Percentiles rank a stretch among this genome's conserved stretches.
These are phyloP conservation scores for Agroathelia rolfsii DNA, from an alignment of 1,284 basidiomycete genomes.

Conservation along the genomic window DNA sequence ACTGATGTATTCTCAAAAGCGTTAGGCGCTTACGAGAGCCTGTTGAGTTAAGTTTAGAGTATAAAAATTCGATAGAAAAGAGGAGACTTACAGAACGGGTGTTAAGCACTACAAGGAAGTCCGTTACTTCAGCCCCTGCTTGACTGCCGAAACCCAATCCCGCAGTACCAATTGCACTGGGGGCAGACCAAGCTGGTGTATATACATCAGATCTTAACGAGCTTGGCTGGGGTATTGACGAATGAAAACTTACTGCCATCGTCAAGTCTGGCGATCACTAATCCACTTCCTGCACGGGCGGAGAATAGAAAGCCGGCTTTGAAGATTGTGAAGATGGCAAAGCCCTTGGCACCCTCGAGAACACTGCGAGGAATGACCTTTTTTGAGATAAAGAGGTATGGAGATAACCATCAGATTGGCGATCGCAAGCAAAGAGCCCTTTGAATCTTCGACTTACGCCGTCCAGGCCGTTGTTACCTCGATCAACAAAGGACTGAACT, in stretches of 20 bases:
- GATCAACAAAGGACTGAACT: conserved; percentile 70
- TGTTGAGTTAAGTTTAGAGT: conserved; percentile 16
- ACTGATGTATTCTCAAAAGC: conserved; percentile 20
- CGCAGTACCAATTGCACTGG: conserved; percentile 92
- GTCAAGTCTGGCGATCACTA: conserved; percentile 82
- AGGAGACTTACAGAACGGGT: conserved; percentile 50
- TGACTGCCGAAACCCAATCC: conserved; percentile 87
- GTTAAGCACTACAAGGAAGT: conserved; percentile 91
- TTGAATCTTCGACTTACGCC: conserved; percentile 30
- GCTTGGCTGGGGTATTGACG: conserved; percentile 2
- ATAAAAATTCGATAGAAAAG: conserved; percentile 15
- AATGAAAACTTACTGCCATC: conserved; percentile 65
- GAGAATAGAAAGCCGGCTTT: conserved; percentile 75
- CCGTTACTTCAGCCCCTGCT: conserved; percentile 82
- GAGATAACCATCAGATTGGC: conserved; percentile 3
- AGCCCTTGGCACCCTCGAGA: conserved; percentile 71
- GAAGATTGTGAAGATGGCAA: conserved; percentile 75
- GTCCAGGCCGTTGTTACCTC: conserved; percentile 62
- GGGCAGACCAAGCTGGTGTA: conserved; percentile 78
- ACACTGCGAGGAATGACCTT: conserved; percentile 60
- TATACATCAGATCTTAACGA: conserved; percentile 3
- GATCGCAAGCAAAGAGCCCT: background rate
- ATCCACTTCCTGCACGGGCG: conserved; percentile 77
- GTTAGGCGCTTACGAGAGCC: conserved; percentile 45
- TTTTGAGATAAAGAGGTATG: too few species aligned